phyloP scores from a whole-genome alignment of 2,329 filamentous ascomycete genomes.

The Aspergillus fumigatus region DNA sequence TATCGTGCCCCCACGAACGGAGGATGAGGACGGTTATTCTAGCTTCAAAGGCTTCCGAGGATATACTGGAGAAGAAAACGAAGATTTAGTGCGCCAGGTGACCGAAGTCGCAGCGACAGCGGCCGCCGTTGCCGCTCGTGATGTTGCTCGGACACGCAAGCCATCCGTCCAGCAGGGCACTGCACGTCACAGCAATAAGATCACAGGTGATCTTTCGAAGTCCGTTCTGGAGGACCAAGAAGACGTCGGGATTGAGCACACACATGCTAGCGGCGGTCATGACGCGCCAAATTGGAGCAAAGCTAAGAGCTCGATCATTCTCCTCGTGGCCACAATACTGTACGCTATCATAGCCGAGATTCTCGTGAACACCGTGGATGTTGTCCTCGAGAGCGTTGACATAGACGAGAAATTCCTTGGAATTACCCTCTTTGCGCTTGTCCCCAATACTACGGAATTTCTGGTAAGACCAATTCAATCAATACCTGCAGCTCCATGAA shows the following conservation, averaged over 20 bases:
- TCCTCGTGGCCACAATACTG: constrained; percentile 81
- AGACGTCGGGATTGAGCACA: constrained; percentile 41
- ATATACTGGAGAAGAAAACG: constrained; percentile 77
- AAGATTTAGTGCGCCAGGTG: constrained; percentile 75
- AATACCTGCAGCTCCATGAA: not conserved
- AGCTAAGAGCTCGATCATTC: constrained; percentile 80
- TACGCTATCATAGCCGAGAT: constrained; percentile 99
- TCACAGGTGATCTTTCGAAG: constrained; percentile 32
- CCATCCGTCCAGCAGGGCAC: constrained; percentile 38
- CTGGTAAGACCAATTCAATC: constrained; percentile 56
- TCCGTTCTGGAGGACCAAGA: constrained; percentile 45
- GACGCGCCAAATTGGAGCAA: constrained; percentile 99
- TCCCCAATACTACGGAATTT: constrained; percentile 98
- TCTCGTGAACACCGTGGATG: constrained; percentile 91
- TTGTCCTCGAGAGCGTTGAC: constrained; percentile 83
- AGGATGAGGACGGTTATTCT: constrained; percentile 36
- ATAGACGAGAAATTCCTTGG: constrained; percentile 97
- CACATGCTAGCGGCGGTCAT: constrained; percentile 64
- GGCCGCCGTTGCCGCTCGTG: constrained; percentile 77
- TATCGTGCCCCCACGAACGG: constrained; percentile 67
- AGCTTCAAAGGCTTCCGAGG: constrained; percentile 48
- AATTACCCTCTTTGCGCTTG: constrained; percentile 91
- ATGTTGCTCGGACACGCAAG: constrained; percentile 57
- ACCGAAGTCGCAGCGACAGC: constrained; percentile 92
- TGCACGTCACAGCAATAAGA: constrained; percentile 31